Base-by-base conservation (phyloP, 108 stramenopile species). In the Cyclostephanos invisitatus region DNA sequence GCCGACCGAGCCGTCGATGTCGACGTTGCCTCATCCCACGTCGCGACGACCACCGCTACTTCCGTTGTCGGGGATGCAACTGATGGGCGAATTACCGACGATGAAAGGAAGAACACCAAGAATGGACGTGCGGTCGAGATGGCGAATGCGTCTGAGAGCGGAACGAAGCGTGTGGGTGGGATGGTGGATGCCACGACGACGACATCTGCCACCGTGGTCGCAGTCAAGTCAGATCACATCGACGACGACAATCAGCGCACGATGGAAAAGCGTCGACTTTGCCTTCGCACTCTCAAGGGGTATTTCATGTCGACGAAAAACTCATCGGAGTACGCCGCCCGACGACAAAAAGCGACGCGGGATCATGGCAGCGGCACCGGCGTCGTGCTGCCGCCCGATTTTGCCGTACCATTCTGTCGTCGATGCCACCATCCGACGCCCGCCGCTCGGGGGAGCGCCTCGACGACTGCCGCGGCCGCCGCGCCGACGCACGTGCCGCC, bases 251-350 rank as follows among this genome's bases (percentile, higher is more conserved):
- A 42, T 24, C n/a, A 63, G 25, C 28, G 38, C 29, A 57, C 28
- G 14, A 29, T 25, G 27, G 29, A 4, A 27, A 57, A 35, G 10
- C 59, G 37, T 20, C 27, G 60, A 47, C 72, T 12, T 22, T 72
- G 65, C 67, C 47, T 80, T 15, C 70, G 53, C 10, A 67, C 62
- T 28, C 67, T 80, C 40, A 73, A 80, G 51, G 36, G 57, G 14
- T 80, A 80, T 51, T 80, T 80, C 61, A 73, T 73, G 78, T 72
- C 70, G 25, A 80, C 78, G 10, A 55, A 68, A 48, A 80, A 80
- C 27, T 80, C 78, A 7, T 67, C 78, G 2, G 40, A 8, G 1
- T 71, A 62, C 67, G 77, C 77, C 62, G 77, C 77, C 0, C 36
- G 28, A 42, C 38, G 60, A 18, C 17, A 61, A 20, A 3, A 44